These are phyloP conservation scores for Suillus variegatus DNA, from an alignment of 768 basidiomycete species.

Conservation along the genomic window DNA sequence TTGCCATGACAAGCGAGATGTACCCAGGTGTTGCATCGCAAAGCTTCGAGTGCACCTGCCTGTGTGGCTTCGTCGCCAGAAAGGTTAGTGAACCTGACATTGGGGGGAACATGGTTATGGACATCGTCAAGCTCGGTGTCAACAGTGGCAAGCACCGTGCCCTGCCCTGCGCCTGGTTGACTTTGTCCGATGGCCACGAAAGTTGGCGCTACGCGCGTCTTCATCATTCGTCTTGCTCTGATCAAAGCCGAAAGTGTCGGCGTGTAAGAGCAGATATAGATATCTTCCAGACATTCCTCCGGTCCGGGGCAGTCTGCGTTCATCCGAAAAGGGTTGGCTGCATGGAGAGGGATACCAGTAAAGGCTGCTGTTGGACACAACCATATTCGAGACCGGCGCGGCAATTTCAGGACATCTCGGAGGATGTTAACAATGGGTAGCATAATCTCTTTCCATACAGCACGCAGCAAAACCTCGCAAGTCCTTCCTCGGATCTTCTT, in stretches of 20 bases:
- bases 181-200: constrained; percentile 11
- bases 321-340: no score
- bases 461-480: no score
- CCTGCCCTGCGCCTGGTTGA: neutral
- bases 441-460: no score
- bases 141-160: neutral
- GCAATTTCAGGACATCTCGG: no score
- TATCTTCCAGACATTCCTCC: constrained; percentile 1
- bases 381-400: no score
- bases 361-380: no score
- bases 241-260: constrained; percentile 12
- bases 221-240: constrained; percentile 1
- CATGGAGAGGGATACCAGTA: no score
- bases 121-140: constrained; percentile 16
- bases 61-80: neutral
- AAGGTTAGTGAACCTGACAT: neutral
- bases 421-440: no score
- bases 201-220: no score
- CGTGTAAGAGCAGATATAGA: constrained; percentile 14
- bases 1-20: constrained; percentile 25
- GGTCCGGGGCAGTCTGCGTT: no score
- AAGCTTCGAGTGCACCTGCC: neutral
- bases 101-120: constrained; percentile 18
- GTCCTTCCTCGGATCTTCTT: no score
- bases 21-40: constrained; percentile 13